phyloP scores from a whole-genome alignment of 352 stramenopile genomes.

The Globisporangium perplexum region DNA sequence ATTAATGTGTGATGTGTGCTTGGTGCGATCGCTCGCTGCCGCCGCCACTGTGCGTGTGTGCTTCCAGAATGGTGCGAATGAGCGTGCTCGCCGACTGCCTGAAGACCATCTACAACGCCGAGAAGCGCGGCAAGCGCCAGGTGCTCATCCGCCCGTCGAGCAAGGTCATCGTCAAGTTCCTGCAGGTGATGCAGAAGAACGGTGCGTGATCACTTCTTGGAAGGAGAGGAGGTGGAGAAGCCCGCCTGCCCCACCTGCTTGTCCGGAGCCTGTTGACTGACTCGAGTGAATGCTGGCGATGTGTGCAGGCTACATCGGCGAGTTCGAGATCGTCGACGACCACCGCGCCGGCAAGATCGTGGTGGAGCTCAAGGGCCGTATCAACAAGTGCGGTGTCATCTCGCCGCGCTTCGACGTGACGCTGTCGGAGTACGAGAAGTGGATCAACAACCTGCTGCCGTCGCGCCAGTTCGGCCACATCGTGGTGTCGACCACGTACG shows the following conservation, averaged over 20 bases:
- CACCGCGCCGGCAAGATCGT: conserved; percentile 99
- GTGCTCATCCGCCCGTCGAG: conserved; percentile 98
- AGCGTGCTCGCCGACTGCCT: conserved; percentile 99
- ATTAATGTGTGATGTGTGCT: conserved; percentile 34
- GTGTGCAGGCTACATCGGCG: conserved; percentile 97
- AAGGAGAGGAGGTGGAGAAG: no score
- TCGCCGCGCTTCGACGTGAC: conserved; percentile 98
- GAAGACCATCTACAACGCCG: conserved; percentile 99
- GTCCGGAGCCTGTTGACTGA: no score
- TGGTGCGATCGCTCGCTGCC: conserved; percentile 3
- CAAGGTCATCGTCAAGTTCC: conserved; percentile 99
- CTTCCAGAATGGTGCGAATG: conserved; percentile 98
- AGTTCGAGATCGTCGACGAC: conserved; percentile 99
- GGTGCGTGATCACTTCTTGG: no score
- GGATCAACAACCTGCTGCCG: conserved; percentile 99
- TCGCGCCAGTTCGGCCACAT: conserved; percentile 99
- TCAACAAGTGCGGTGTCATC: conserved; percentile 99
- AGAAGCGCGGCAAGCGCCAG: conserved; percentile 99
- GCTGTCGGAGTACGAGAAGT: conserved; percentile 98
- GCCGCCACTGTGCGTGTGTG: conserved; percentile 12
- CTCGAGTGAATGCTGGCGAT: neutral
- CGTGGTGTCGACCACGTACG: conserved; percentile 85
- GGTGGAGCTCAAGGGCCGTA: conserved; percentile 95
- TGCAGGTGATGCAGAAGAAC: conserved; percentile 99
- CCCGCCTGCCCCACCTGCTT: no score